phyloP scores from a whole-genome alignment of 2,329 filamentous ascomycete species.

The Pseudogymnoascus sp. region DNA sequence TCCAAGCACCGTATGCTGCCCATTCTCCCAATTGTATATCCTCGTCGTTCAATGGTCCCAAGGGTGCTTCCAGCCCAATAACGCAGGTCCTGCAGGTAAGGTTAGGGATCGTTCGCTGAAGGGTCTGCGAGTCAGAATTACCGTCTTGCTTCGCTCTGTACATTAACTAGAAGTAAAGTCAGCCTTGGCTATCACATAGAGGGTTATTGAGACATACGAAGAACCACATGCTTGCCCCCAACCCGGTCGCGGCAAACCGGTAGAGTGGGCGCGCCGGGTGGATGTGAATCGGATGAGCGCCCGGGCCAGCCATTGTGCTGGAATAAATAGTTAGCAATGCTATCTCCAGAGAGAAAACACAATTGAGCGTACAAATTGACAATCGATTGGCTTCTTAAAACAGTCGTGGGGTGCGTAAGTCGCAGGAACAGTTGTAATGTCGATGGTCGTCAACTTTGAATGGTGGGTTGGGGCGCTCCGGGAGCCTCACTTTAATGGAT shows the following conservation, averaged over 20 bases:
- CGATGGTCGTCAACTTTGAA: conserved; percentile 8
- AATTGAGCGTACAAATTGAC: not conserved
- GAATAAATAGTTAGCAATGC: not conserved
- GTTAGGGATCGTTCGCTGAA: not conserved
- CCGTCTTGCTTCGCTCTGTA: conserved; percentile 96
- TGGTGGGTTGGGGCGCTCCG: conserved; percentile 4
- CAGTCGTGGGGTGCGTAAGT: conserved; percentile 1
- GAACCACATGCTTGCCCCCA: conserved; percentile 98
- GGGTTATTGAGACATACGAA: conserved; percentile 58
- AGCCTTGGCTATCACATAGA: conserved; percentile 17
- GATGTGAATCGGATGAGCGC: conserved; percentile 47
- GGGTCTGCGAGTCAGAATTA: conserved; percentile 30
- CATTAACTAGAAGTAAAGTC: conserved; percentile 60
- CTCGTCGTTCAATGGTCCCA: conserved; percentile 71
- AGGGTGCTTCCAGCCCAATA: conserved; percentile 91
- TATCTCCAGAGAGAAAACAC: not conserved
- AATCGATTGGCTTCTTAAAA: not conserved
- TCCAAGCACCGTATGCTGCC: not conserved
- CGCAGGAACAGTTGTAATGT: not conserved
- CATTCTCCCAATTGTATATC: not conserved
- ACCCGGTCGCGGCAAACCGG: conserved; percentile 74
- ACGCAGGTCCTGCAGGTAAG: conserved; percentile 50
- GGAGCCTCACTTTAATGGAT: conserved; percentile 7
- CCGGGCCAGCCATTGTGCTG: conserved; percentile 20
- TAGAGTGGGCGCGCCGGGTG: conserved; percentile 64